A percentile compares a stretch with the other conserved stretches of the same genome.
Conservation (phyloP, 2,329 filamentous ascomycete species). For the Neofusicoccum sp. region DNA sequence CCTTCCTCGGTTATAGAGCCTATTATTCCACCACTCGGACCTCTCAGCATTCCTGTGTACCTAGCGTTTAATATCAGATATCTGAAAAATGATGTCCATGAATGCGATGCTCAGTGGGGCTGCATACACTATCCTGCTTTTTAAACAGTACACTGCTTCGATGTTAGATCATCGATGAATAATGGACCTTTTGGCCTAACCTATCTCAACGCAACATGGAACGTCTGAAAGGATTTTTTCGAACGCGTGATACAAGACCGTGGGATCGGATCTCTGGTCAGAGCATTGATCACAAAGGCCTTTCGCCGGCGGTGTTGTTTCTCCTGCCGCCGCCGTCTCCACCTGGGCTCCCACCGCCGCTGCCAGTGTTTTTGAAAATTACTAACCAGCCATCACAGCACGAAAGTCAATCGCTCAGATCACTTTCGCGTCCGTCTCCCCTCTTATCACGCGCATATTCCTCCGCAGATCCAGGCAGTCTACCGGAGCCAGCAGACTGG, state of each 20-base stretch:
- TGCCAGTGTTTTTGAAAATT: too few species aligned
- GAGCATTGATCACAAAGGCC: not conserved
- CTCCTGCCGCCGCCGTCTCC: not conserved
- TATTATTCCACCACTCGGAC: too few species aligned
- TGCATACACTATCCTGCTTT: not conserved
- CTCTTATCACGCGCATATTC: too few species aligned
- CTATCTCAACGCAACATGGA: not conserved
- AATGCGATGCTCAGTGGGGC: too few species aligned
- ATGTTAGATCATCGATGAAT: not conserved
- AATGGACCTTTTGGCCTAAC: not conserved
- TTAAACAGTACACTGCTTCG: not conserved
- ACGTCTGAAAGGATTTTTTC: not conserved
- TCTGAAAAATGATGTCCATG: not conserved
- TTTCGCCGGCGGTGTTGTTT: not conserved
- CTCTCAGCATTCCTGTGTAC: not conserved
- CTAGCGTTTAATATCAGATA: too few species aligned
- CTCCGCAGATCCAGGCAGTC: too few species aligned
- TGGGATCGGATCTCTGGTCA: too few species aligned
- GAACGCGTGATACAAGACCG: not conserved
- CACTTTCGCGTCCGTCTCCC: too few species aligned
- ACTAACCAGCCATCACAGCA: not conserved
- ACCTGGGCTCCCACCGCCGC: too few species aligned
- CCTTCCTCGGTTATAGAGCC: too few species aligned
- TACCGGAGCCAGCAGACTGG: too few species aligned
- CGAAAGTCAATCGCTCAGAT: too few species aligned